phyloP scores from a whole-genome alignment of 1,284 basidiomycete genomes.

The Trametes polyzona region DNA sequence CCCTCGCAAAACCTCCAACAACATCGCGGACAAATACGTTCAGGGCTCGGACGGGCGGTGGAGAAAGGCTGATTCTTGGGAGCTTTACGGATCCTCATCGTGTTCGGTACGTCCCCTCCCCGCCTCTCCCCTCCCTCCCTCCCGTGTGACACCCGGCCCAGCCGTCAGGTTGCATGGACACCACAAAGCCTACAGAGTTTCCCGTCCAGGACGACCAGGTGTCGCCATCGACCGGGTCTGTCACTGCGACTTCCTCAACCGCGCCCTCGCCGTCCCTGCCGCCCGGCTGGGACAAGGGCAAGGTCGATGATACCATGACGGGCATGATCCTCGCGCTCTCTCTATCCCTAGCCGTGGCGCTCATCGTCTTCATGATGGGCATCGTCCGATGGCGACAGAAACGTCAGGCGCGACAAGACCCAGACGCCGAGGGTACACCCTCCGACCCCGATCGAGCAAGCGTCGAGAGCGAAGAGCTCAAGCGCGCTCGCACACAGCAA shows the following conservation, averaged over 20 bases:
- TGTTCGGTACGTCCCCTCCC: slow-evolving; percentile 40
- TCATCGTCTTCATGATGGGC: slow-evolving; percentile 44
- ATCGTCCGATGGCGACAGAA: slow-evolving; percentile 59
- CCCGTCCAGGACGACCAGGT: slow-evolving; percentile 23
- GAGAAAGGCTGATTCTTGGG: slow-evolving; percentile 60
- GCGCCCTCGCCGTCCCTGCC: slow-evolving; percentile 49
- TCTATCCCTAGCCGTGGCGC: slow-evolving; percentile 62
- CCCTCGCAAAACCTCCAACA: slow-evolving; percentile 7
- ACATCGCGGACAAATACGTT: slow-evolving; percentile 60
- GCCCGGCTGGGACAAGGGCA: slow-evolving; percentile 53
- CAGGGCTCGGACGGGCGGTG: slow-evolving; percentile 61
- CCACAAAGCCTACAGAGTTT: slow-evolving; percentile 19
- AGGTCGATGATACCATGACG: slow-evolving; percentile 34
- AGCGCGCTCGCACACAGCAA: slow-evolving; percentile 52
- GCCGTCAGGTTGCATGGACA: slow-evolving; percentile 21
- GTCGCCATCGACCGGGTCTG: slow-evolving; percentile 8
- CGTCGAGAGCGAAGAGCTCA: slow-evolving; percentile 41
- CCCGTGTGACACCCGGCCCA: slow-evolving; percentile 9
- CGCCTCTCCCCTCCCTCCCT: slow-evolving; percentile 1
- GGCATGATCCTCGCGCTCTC: slow-evolving; percentile 51
- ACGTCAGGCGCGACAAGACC: slow-evolving; percentile 23
- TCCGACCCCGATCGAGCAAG: slow-evolving; percentile 40
- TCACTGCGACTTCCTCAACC: slow-evolving; percentile 3
- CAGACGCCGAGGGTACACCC: slow-evolving; percentile 43
- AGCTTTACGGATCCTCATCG: slow-evolving; percentile 65